Evolutionary conservation across 2,329 filamentous ascomycete species (phyloP).

Genomic region (Lasiodiplodia sp.): DNA sequence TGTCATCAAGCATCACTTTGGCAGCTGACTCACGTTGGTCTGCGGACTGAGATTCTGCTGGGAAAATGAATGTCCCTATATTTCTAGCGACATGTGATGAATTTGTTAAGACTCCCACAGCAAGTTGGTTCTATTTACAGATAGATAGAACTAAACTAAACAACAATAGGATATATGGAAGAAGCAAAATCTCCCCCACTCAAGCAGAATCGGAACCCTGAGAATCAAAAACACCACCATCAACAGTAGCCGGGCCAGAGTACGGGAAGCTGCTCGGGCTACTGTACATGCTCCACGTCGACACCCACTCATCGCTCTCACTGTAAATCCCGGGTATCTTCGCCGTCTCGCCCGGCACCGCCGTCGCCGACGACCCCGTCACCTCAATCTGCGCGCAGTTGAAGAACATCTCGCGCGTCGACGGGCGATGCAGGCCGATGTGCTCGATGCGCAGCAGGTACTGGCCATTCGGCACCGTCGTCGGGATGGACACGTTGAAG

Average conservation of each 20-base stretch:
- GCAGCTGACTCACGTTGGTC: no score
- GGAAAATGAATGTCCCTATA: no score
- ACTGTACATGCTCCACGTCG: not conserved
- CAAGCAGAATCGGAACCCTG: no score
- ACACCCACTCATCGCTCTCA: not conserved
- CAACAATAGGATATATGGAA: no score
- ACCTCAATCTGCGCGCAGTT: slow-evolving; percentile 56
- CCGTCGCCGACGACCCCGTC: slow-evolving; percentile 45
- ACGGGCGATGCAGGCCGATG: slow-evolving; percentile 55
- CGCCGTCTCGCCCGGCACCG: slow-evolving; percentile 11
- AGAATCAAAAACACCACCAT: not conserved
- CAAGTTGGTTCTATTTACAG: no score
- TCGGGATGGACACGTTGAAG: slow-evolving; percentile 48
- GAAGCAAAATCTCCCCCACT: no score
- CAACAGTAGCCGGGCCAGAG: not conserved
- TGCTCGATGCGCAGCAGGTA: slow-evolving; percentile 57
- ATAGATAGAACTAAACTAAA: no score
- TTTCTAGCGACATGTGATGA: no score
- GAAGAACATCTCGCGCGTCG: slow-evolving; percentile 53
- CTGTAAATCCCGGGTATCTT: not conserved
- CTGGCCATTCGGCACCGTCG: slow-evolving; percentile 49
- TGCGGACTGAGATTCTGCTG: no score
- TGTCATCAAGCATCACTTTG: no score
- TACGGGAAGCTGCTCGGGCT: not conserved
- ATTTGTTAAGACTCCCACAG: no score